Conservation (phyloP, 371 early-diverging fungal genomes). For the Mycotypha africana region DNA sequence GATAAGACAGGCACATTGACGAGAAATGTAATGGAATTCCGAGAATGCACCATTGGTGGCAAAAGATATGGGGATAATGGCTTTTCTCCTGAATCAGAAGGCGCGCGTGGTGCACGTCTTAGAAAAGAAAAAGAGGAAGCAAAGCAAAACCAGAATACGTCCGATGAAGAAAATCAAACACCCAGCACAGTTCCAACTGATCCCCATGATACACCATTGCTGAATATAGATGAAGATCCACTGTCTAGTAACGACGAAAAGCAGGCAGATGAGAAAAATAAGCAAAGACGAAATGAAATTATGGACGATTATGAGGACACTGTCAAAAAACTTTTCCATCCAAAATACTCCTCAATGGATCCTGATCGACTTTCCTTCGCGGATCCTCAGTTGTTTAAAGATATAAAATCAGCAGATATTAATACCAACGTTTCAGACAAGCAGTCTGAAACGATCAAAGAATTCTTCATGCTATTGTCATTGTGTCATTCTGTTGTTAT, state of each 20-base stretch:
- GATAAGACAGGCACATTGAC: constrained; percentile 99
- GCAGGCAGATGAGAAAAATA: constrained; percentile 4
- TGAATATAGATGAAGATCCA: constrained; percentile 2
- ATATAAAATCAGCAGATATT: constrained; percentile 35
- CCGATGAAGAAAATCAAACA: constrained; percentile 10
- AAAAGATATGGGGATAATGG: constrained; percentile 76
- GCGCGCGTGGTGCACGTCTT: constrained; percentile 45
- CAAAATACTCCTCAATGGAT: constrained; percentile 66
- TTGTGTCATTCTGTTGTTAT: constrained; percentile 93
- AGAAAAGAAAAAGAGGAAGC: constrained; percentile 33
- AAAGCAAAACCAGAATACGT: constrained; percentile 5
- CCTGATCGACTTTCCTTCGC: constrained; percentile 73
- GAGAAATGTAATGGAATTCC: constrained; percentile 88
- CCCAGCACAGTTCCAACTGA: not conserved
- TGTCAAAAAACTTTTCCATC: constrained; percentile 62
- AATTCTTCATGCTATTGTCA: constrained; percentile 84
- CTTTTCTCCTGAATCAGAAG: constrained; percentile 57
- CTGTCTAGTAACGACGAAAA: constrained; percentile 1
- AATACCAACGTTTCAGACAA: not conserved
- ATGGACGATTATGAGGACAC: constrained; percentile 52
- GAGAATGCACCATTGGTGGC: constrained; percentile 82
- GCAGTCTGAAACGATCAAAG: constrained; percentile 17
- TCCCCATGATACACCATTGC: not conserved
- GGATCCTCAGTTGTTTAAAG: constrained; percentile 72
- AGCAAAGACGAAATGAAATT: constrained; percentile 28